Conservation (phyloP, 2,329 filamentous ascomycete genomes). For the Sclerotinia trifoliorum region DNA sequence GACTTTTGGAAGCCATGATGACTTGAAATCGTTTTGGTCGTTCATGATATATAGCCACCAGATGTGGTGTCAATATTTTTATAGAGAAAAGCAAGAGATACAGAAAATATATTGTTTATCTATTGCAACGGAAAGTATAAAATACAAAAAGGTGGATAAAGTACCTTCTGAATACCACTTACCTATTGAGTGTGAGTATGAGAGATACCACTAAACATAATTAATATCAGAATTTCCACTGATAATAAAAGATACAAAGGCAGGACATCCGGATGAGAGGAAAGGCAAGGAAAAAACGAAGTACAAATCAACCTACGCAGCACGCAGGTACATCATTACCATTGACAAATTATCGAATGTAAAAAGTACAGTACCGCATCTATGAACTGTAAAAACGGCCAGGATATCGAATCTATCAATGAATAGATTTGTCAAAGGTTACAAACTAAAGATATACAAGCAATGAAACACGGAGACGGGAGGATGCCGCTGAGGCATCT, state of each 20-base stretch:
- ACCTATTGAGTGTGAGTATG: neutral
- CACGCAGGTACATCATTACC: constrained; percentile 1
- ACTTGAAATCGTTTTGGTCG: constrained; percentile 30
- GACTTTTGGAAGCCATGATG: constrained; percentile 36
- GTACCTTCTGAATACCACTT: neutral
- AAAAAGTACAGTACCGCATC: neutral
- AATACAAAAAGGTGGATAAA: neutral
- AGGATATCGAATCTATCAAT: constrained; percentile 5
- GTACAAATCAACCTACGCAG: neutral
- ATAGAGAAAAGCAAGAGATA: neutral
- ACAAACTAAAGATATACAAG: neutral
- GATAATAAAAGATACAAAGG: neutral
- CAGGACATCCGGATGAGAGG: neutral
- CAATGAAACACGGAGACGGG: constrained; percentile 8
- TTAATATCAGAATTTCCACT: neutral
- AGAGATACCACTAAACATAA: neutral
- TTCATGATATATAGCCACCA: constrained; percentile 7
- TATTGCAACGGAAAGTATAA: neutral
- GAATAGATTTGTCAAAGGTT: constrained; percentile 13
- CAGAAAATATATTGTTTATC: neutral
- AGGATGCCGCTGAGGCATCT: constrained; percentile 1
- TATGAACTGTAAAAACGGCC: neutral
- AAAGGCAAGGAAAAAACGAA: neutral
- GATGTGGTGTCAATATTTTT: neutral
- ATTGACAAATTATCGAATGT: constrained; percentile 8